Conservation (phyloP, 371 early-diverging fungal genomes). For the Catenaria anguillulae region DNA sequence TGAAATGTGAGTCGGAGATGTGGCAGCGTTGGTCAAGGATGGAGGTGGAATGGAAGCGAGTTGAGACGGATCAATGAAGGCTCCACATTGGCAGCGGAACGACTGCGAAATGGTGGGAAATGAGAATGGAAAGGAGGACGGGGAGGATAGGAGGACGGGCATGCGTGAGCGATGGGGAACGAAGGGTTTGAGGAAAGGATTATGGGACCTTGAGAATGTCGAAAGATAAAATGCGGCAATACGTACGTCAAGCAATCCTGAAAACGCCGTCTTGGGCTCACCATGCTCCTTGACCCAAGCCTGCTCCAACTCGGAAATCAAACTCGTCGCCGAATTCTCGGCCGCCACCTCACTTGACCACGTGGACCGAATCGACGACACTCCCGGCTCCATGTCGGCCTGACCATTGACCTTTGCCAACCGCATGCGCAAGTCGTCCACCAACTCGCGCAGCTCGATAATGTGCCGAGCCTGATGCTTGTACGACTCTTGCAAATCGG, state of each 20-base stretch:
- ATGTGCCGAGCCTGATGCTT: constrained; percentile 8
- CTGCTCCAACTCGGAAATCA: neutral
- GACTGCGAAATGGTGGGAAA: neutral
- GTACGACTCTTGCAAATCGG: constrained; percentile 4
- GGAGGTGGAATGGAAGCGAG: no score
- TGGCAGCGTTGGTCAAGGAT: no score
- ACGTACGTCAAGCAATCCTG: neutral
- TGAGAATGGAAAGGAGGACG: no score
- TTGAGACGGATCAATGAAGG: no score
- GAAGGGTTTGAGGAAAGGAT: no score
- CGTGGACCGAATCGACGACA: neutral
- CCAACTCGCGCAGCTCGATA: constrained; percentile 2
- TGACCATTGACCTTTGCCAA: neutral
- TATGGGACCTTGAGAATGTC: no score
- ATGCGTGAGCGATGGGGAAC: no score
- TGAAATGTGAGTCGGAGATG: no score
- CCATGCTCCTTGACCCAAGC: neutral
- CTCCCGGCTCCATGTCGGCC: neutral
- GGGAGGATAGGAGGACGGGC: no score
- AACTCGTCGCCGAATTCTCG: neutral
- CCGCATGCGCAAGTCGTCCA: neutral
- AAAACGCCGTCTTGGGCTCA: neutral
- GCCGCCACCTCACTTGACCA: neutral
- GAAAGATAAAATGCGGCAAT: neutral
- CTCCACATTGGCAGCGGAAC: no score